Evolutionary conservation across 768 basidiomycete genomes (phyloP).

Genomic region (Pleurotus djamor): DNA sequence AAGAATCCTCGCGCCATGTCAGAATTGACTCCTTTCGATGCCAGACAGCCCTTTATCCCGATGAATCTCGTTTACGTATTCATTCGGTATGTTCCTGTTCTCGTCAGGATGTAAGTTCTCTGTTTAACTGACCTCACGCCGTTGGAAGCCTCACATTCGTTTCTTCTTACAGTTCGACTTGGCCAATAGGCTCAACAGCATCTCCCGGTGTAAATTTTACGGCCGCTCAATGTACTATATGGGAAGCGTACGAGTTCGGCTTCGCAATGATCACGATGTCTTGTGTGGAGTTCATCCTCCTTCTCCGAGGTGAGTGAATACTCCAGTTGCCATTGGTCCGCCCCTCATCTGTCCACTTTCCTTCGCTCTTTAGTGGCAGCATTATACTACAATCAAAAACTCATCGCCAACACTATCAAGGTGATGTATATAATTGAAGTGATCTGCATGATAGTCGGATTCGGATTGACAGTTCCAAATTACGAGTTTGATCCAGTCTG

Average conservation of each 20-base stretch:
- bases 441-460: constrained; percentile 23
- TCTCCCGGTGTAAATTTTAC: constrained; percentile 33
- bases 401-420: constrained; percentile 21
- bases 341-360: not conserved
- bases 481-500: constrained; percentile 31
- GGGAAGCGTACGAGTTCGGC: constrained; percentile 38
- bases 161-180: constrained; percentile 21
- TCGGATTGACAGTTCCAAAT: constrained; percentile 23
- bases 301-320: constrained; percentile 30
- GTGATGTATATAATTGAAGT: constrained; percentile 25
- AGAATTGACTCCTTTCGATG: constrained; percentile 7
- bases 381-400: constrained; percentile 31
- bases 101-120: constrained; percentile 29
- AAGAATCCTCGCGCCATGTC: not conserved
- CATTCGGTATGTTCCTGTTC: constrained; percentile 32
- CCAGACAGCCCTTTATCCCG: constrained; percentile 24
- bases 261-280: constrained; percentile 24
- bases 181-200: constrained; percentile 31
- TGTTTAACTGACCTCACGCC: not conserved
- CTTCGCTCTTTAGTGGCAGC: constrained; percentile 25
- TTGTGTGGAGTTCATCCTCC: constrained; percentile 34
- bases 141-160: not conserved
- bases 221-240: constrained; percentile 35
- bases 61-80: constrained; percentile 34
- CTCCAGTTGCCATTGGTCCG: not conserved